A percentile compares a stretch with the other conserved stretches of the same genome.
These are phyloP conservation scores for Lactarius pseudohatsudake DNA, from an alignment of 768 basidiomycete species.

Conservation along the genomic window DNA sequence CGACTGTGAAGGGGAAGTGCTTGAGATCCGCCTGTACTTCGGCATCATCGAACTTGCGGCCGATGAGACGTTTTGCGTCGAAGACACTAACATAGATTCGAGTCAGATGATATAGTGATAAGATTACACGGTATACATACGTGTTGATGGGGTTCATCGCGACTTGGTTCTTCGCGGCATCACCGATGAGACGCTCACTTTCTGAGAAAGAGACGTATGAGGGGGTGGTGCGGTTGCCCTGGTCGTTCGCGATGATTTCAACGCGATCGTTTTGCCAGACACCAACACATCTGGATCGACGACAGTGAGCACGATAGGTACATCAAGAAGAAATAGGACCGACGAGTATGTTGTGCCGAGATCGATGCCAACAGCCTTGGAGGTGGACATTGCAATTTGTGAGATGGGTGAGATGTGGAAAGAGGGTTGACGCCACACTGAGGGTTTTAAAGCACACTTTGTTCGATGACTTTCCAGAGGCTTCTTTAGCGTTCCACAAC, in stretches of 20 bases:
- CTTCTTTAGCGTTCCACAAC: conserved; percentile 30
- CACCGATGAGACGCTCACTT: conserved; percentile 95
- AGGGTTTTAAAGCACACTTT: conserved; percentile 31
- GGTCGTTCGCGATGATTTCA: conserved; percentile 96
- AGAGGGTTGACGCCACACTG: conserved; percentile 21
- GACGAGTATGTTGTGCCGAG: conserved; percentile 92
- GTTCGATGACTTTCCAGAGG: conserved; percentile 32
- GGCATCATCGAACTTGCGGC: conserved; percentile 81
- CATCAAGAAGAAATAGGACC: conserved; percentile 34
- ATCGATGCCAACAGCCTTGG: conserved; percentile 88
- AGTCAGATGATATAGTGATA: conserved; percentile 30
- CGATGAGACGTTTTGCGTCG: conserved; percentile 97
- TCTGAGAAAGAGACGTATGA: conserved; percentile 96
- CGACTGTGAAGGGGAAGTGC: conserved; percentile 94
- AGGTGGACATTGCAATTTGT: conserved; percentile 29
- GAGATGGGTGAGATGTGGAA: conserved; percentile 21
- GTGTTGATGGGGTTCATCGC: conserved; percentile 98
- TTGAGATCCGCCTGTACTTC: conserved; percentile 83
- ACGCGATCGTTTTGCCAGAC: conserved; percentile 99
- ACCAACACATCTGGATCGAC: conserved; percentile 73
- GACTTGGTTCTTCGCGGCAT: conserved; percentile 98
- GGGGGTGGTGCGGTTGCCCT: conserved; percentile 93
- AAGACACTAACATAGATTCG: conserved; percentile 62
- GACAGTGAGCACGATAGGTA: conserved; percentile 16
- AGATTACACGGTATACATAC: conserved; percentile 38